Percentiles rank a stretch among this genome's conserved stretches.
Evolutionary conservation across 2,329 filamentous ascomycete genomes (phyloP).

Genomic region (Pochonia chlamydosporia): DNA sequence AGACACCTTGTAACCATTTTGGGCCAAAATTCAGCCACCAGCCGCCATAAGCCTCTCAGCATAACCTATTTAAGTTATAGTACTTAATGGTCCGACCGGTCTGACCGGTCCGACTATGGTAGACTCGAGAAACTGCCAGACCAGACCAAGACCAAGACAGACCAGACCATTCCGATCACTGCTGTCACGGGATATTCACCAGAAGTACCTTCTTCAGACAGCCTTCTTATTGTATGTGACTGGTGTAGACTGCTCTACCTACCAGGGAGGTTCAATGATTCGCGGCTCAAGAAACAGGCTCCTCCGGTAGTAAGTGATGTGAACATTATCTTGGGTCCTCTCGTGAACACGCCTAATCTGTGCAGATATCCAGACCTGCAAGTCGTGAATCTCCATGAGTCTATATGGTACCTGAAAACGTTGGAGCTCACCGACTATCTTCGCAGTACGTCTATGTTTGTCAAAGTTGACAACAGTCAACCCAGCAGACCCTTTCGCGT

Average conservation of each 20-base stretch:
- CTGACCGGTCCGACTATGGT: too few relatives aligned
- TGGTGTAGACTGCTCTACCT: slow-evolving; percentile 26
- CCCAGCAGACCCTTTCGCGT: slow-evolving; percentile 58
- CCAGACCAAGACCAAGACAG: too few relatives aligned
- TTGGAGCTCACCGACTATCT: slow-evolving; percentile 92
- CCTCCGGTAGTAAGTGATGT: slow-evolving; percentile 68
- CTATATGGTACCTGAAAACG: slow-evolving; percentile 93
- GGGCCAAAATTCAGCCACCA: too few relatives aligned
- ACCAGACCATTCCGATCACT: too few relatives aligned
- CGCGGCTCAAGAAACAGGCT: slow-evolving; percentile 79
- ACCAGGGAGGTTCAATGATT: slow-evolving; percentile 35
- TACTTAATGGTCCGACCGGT: too few relatives aligned
- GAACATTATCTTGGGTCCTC: slow-evolving; percentile 47
- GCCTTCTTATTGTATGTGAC: slow-evolving; percentile 22
- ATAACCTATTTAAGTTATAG: too few relatives aligned
- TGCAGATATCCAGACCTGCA: slow-evolving; percentile 87
- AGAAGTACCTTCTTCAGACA: slow-evolving; percentile 37
- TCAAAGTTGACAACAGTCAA: slow-evolving; percentile 93
- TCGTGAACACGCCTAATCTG: slow-evolving; percentile 74
- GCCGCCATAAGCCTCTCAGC: too few relatives aligned
- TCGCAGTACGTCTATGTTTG: slow-evolving; percentile 90
- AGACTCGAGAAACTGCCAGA: too few relatives aligned
- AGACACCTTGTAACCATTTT: too few relatives aligned
- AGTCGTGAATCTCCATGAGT: slow-evolving; percentile 73
- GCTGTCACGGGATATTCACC: slow-evolving; percentile 47